phyloP scores from a whole-genome alignment of 179 eudicot species.

The Beta lomatogona region DNA sequence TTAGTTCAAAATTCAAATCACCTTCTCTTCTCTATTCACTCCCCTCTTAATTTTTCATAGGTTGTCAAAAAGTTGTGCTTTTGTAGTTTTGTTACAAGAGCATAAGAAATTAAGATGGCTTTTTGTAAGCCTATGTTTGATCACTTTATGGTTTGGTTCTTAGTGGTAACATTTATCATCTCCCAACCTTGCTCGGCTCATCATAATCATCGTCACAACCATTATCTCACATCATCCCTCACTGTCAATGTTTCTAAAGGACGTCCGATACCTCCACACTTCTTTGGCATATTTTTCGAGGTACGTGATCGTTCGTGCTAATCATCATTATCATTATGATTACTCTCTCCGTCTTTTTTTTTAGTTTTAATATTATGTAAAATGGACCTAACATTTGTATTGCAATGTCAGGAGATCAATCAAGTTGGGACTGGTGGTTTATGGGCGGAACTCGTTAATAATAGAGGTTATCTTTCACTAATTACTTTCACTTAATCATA shows the following conservation, averaged over 20 bases:
- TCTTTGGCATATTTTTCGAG: conserved; percentile 46
- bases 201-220: not conserved
- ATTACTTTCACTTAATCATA: not conserved
- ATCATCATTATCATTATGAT: not conserved
- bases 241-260: conserved; percentile 15
- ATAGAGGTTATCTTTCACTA: conserved; percentile 29
- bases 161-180: not conserved
- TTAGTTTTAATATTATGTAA: not conserved
- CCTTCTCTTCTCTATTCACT: no score
- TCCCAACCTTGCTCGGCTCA: not conserved
- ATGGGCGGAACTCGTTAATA: conserved; percentile 48
- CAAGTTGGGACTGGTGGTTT: conserved; percentile 51
- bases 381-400: not conserved
- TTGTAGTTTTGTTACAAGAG: not conserved
- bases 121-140: not conserved
- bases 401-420: conserved; percentile 34
- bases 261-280: conserved; percentile 30
- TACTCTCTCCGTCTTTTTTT: not conserved
- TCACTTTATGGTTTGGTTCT: not conserved
- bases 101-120: not conserved
- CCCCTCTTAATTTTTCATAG: not conserved
- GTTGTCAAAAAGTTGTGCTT: not conserved
- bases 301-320: conserved; percentile 3
- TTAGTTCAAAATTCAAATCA: no score
- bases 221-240: conserved; percentile 7